Evolutionary conservation across 768 basidiomycete species (phyloP), one percentile per base, ranked within the genome.

Genomic region (Neoboletus magnificus): DNA sequence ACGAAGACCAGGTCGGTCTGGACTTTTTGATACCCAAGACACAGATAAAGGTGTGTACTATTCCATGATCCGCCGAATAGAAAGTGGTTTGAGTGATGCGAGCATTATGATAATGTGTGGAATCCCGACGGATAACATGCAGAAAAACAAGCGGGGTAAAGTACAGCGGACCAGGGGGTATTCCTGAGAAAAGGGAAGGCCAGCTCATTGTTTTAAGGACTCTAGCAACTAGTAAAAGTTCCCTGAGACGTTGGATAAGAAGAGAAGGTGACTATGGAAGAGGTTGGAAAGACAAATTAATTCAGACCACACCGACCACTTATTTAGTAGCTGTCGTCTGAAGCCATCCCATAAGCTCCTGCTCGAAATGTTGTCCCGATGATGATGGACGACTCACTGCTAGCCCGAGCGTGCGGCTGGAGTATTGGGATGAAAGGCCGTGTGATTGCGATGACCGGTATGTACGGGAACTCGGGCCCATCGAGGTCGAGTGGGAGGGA

Each of bases 371-470:
- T 27, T 58, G 57, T 55, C 66, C 67, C 66, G 71, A 68, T 68
- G 66, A 65, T 62, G 71, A 70, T 66, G 61, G 56, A 69, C 55
- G 54, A 81, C 84, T 76, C 70, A 87, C 86, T 71, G 80, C 79
- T 72, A 84, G 79, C 68, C 87, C 86, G 74, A 90, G 73, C 58
- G 87, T 85, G 63, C 88, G 81, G 73, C 82, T 88, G 60, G 88
- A 86, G 68, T 86, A 83, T 71, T 88, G 86, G n/a, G 82, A 81
- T 36, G 85, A 83, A 54, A 89, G 76, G 53, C 82, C 79, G 65
- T 89, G 87, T 42, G 82, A 74, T 66, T 89, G 88, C 30, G 86
- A 84, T 50, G 85, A 68, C 46, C 87, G 77, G 66, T 86, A 89
- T 49, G 86, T 83, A 58, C 84, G 77, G 36, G 86, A 80, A 43